These are phyloP conservation scores for Cenococcum geophilum DNA, from an alignment of 495 filamentous ascomycete species.

Conservation along the genomic window DNA sequence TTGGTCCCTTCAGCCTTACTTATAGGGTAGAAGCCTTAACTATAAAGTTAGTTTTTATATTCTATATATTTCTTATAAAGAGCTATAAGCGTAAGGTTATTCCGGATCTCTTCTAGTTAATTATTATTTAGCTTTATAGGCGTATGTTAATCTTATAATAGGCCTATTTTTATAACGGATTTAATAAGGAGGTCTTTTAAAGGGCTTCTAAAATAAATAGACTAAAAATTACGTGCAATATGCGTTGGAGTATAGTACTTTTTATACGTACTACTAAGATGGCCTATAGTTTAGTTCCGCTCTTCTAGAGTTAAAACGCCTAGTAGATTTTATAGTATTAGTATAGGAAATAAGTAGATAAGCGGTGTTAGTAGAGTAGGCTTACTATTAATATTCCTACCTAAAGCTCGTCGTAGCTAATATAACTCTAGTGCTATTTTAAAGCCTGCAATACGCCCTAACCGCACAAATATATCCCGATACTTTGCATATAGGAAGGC, in stretches of 20 bases:
- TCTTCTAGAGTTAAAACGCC: conserved; percentile 6
- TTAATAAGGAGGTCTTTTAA: too few relatives aligned
- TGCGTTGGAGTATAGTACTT: conserved; percentile 24
- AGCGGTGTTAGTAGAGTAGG: neutral
- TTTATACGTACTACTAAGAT: too few relatives aligned
- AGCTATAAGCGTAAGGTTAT: conserved; percentile 8
- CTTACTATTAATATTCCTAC: conserved; percentile 26
- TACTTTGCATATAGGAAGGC: too few relatives aligned
- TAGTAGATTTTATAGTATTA: conserved; percentile 13
- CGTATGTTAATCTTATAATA: too few relatives aligned
- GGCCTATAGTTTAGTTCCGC: too few relatives aligned
- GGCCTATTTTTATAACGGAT: too few relatives aligned
- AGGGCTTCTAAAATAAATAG: conserved; percentile 22
- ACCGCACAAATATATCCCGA: too few relatives aligned
- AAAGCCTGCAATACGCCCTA: too few relatives aligned
- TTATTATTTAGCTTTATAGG: conserved; percentile 14
- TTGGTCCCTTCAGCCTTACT: conserved; percentile 10
- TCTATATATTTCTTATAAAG: conserved; percentile 11
- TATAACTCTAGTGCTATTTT: too few relatives aligned
- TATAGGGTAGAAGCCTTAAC: conserved; percentile 17
- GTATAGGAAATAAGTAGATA: conserved; percentile 1
- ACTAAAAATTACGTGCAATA: conserved; percentile 18
- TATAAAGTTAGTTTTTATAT: conserved; percentile 13
- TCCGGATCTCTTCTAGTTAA: conserved; percentile 13
- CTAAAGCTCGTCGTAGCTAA: conserved; percentile 20